Percentiles rank a stretch among this genome's conserved stretches.
Conservation (phyloP, 208 protist genomes). For the Acanthamoeba lenticulata region DNA sequence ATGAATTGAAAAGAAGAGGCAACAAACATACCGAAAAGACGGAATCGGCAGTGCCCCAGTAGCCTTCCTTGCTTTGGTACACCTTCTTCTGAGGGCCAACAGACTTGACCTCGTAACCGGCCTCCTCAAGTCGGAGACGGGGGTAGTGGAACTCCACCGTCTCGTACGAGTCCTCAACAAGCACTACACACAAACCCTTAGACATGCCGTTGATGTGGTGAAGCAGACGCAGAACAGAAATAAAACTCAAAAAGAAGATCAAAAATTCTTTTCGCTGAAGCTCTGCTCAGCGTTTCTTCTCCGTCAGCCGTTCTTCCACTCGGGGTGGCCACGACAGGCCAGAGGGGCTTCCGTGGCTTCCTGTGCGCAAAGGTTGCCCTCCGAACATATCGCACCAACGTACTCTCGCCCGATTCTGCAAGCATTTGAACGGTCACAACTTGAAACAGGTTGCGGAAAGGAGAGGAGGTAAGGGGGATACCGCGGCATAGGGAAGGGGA, state of each 20-base stretch:
- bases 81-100: conserved; percentile 68
- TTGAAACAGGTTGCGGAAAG: background rate
- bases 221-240: too few species aligned
- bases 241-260: too few species aligned
- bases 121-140: conserved; percentile 65
- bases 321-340: too few species aligned
- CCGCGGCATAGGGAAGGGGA: background rate
- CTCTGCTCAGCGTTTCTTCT: too few species aligned
- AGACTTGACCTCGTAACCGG: conserved; percentile 67
- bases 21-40: background rate
- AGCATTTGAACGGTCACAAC: background rate
- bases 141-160: conserved; percentile 74
- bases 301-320: too few species aligned
- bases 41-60: conserved; percentile 67
- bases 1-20: background rate
- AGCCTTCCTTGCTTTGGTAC: conserved; percentile 77
- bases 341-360: too few species aligned
- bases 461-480: background rate
- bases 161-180: conserved; percentile 73
- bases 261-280: too few species aligned
- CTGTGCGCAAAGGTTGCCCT: background rate
- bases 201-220: too few species aligned
- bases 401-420: background rate
- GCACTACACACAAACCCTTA: conserved; percentile 69
- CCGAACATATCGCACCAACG: background rate